phyloP scores from a whole-genome alignment of 805 yeast genomes.

The Brettanomyces nanus region DNA sequence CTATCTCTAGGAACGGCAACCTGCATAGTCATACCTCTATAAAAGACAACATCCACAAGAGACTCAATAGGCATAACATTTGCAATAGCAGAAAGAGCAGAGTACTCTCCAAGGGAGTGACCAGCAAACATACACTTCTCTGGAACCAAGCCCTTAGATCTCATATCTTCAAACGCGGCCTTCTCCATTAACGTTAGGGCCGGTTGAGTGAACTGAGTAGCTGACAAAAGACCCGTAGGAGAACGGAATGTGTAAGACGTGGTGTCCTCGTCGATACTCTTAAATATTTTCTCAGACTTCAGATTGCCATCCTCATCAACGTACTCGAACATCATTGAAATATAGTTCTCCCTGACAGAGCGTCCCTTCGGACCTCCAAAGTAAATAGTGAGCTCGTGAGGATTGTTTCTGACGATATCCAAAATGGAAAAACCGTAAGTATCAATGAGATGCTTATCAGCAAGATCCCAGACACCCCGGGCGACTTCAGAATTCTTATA shows the following conservation, averaged over 20 bases:
- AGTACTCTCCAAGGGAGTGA: slow-evolving; percentile 98
- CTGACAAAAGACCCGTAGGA: slow-evolving; percentile 91
- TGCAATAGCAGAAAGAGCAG: slow-evolving; percentile 93
- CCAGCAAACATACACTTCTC: slow-evolving; percentile 95
- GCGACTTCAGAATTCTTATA: slow-evolving; percentile 89
- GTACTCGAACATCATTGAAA: slow-evolving; percentile 96
- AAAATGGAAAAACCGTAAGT: slow-evolving; percentile 96
- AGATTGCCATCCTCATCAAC: slow-evolving; percentile 76
- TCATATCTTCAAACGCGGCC: slow-evolving; percentile 97
- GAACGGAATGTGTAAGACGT: slow-evolving; percentile 83
- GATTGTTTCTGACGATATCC: slow-evolving; percentile 92
- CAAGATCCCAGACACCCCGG: slow-evolving; percentile 93
- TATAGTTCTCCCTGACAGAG: slow-evolving; percentile 87
- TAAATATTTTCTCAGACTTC: slow-evolving; percentile 91
- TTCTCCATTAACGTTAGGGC: slow-evolving; percentile 99
- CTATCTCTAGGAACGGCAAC: slow-evolving; percentile 98
- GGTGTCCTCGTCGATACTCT: slow-evolving; percentile 74
- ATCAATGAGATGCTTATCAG: slow-evolving; percentile 84
- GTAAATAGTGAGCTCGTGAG: slow-evolving; percentile 89
- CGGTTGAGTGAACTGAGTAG: slow-evolving; percentile 99
- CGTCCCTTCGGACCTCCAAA: slow-evolving; percentile 98
- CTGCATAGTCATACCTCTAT: slow-evolving; percentile 99
- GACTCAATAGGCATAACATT: slow-evolving; percentile 99
- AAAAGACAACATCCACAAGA: slow-evolving; percentile 93
- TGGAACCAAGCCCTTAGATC: slow-evolving; percentile 90